Percentiles rank a stretch among this genome's conserved stretches.
Evolutionary conservation across 73 alveolate species (phyloP).

Genomic region (Urostyla sp.): DNA sequence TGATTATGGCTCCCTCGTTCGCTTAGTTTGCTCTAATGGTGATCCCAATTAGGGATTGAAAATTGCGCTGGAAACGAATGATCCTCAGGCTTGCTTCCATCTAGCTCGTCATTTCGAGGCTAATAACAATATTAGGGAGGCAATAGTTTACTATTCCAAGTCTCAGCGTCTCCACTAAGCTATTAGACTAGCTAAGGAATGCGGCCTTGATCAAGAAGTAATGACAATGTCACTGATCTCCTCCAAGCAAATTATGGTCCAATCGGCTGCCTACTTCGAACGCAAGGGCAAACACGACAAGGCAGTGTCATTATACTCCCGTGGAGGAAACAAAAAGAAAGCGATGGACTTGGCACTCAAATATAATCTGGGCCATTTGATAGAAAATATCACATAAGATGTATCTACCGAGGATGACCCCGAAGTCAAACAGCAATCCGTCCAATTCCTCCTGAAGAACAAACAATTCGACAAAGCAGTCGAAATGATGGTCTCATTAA

Average conservation of each 20-base stretch:
- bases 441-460: slow-evolving; percentile 84
- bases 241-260: slow-evolving; percentile 85
- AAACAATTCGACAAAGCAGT: slow-evolving; percentile 93
- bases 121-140: slow-evolving; percentile 86
- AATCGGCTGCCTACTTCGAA: slow-evolving; percentile 95
- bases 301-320: slow-evolving; percentile 89
- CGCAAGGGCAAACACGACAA: slow-evolving; percentile 86
- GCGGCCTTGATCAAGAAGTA: slow-evolving; percentile 89
- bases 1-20: slow-evolving; percentile 73
- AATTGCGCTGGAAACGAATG: slow-evolving; percentile 85
- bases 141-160: slow-evolving; percentile 90
- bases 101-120: slow-evolving; percentile 91
- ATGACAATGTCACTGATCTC: slow-evolving; percentile 86
- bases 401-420: slow-evolving; percentile 85
- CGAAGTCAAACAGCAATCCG: slow-evolving; percentile 77
- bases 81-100: slow-evolving; percentile 92
- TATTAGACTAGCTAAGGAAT: slow-evolving; percentile 94
- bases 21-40: slow-evolving; percentile 82
- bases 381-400: slow-evolving; percentile 54
- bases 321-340: slow-evolving; percentile 94
- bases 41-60: slow-evolving; percentile 84
- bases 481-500: slow-evolving; percentile 81
- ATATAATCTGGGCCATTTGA: slow-evolving; percentile 71
- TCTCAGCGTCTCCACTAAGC: slow-evolving; percentile 96
- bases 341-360: slow-evolving; percentile 89